phyloP scores from a whole-genome alignment of 208 protist species.

The Histomonas meleagridis region DNA sequence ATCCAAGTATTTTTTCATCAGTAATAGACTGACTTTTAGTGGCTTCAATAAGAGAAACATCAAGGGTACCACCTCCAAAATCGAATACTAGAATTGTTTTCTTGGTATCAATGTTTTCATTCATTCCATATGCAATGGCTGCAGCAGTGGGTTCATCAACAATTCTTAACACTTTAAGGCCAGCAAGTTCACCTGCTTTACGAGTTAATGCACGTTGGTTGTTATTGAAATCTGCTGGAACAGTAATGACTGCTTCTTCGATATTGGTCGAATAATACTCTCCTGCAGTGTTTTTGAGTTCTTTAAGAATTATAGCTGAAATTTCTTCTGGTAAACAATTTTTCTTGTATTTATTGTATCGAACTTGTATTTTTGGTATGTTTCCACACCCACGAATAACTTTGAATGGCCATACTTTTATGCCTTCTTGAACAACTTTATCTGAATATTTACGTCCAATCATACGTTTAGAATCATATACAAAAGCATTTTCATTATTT shows the following conservation, averaged over 20 bases:
- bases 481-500: slow-evolving; percentile 65
- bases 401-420: slow-evolving; percentile 79
- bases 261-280: slow-evolving; percentile 75
- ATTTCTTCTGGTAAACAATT: too few species aligned
- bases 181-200: slow-evolving; percentile 64
- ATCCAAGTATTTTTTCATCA: slow-evolving; percentile 53
- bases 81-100: background rate
- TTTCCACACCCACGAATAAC: slow-evolving; percentile 65
- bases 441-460: slow-evolving; percentile 70
- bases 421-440: slow-evolving; percentile 71
- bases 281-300: too few species aligned
- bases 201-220: slow-evolving; percentile 66
- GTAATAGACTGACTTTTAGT: too few species aligned
- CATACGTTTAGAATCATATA: slow-evolving; percentile 78
- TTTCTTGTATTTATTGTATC: too few species aligned
- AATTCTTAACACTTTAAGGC: slow-evolving; percentile 61
- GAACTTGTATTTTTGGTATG: slow-evolving; percentile 70
- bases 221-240: slow-evolving; percentile 64
- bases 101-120: slow-evolving; percentile 54
- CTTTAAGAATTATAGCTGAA: too few species aligned
- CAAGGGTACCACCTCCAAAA: background rate
- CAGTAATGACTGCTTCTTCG: slow-evolving; percentile 49
- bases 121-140: slow-evolving; percentile 59
- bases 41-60: background rate
- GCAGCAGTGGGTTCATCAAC: slow-evolving; percentile 67